Percentiles rank a stretch among this genome's conserved stretches.
These are phyloP conservation scores for Areca catechu DNA, from an alignment of 176 grass and related monocot species.

Conservation along the genomic window DNA sequence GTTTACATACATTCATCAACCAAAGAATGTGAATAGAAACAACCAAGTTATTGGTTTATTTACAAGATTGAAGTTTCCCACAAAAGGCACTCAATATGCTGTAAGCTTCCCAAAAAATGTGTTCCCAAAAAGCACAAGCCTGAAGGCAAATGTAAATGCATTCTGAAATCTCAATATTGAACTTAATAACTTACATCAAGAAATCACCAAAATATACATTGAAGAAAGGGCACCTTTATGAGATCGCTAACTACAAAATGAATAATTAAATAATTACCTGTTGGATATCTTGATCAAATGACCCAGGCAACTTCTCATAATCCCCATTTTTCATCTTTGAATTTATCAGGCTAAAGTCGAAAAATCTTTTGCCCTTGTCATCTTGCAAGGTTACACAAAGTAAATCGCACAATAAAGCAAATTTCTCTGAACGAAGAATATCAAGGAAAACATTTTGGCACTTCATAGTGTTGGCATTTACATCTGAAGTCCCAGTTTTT, in stretches of 20 bases:
- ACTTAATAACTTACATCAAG: no score
- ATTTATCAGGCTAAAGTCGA: conserved; percentile 65
- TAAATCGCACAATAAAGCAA: conserved; percentile 61
- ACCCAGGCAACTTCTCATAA: conserved; percentile 49
- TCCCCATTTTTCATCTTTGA: conserved; percentile 81
- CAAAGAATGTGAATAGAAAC: no score
- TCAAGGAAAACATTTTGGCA: conserved; percentile 58
- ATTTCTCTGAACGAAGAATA: conserved; percentile 64
- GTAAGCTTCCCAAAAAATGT: no score
- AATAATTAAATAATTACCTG: conserved; percentile 32
- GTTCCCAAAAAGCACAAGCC: no score
- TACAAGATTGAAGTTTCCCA: no score
- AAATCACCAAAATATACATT: no score
- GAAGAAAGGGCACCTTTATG: no score
- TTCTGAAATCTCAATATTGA: no score
- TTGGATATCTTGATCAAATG: conserved; percentile 58
- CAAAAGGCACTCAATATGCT: no score
- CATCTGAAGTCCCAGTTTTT: background rate
- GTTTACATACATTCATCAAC: no score
- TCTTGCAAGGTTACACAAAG: conserved; percentile 51
- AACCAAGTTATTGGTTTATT: no score
- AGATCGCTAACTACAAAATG: background rate
- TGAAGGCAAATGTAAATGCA: no score
- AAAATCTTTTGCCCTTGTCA: conserved; percentile 34
- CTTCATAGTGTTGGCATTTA: conserved; percentile 27